Evolutionary conservation across 2,329 filamentous ascomycete species (phyloP).

Genomic region (Calonectria pseudoreteaudii): DNA sequence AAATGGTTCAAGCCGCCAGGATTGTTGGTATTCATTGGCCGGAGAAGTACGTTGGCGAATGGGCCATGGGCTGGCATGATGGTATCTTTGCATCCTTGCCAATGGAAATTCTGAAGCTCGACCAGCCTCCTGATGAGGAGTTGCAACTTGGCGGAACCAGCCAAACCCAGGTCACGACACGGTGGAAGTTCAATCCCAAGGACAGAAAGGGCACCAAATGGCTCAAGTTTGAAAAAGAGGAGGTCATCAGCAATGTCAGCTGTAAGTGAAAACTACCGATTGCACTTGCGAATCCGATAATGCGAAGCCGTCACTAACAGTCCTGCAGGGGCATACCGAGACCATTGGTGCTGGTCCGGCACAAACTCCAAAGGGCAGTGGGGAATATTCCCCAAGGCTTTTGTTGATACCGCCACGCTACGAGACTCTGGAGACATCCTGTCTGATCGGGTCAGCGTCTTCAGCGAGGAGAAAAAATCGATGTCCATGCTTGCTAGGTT

Average conservation of each 20-base stretch:
- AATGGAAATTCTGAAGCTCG: constrained; percentile 60
- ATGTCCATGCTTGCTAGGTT: constrained; percentile 50
- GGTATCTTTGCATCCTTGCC: constrained; percentile 63
- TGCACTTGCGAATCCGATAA: neutral
- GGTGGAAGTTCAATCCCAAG: constrained; percentile 66
- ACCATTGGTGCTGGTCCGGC: constrained; percentile 69
- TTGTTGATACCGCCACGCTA: constrained; percentile 60
- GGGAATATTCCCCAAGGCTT: constrained; percentile 65
- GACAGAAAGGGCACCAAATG: constrained; percentile 56
- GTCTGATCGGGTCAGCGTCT: constrained; percentile 44
- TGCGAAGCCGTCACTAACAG: constrained; percentile 22
- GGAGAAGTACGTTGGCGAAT: constrained; percentile 64
- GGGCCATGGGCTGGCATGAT: constrained; percentile 69
- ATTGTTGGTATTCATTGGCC: constrained; percentile 66
- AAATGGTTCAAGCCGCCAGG: constrained; percentile 60
- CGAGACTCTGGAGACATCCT: constrained; percentile 47
- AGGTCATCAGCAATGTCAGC: constrained; percentile 73
- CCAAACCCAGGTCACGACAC: constrained; percentile 60
- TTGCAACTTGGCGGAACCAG: constrained; percentile 60
- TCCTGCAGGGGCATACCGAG: constrained; percentile 55
- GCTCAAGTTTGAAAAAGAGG: constrained; percentile 74
- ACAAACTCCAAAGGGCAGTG: constrained; percentile 64
- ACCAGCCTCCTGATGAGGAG: constrained; percentile 59
- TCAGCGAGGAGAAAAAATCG: constrained; percentile 50
- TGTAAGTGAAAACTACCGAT: constrained; percentile 53